A percentile compares a stretch with the other conserved stretches of the same genome.
phyloP scores from a whole-genome alignment of 164 flowering plant genomes.

The Tinospora cordifolia region DNA sequence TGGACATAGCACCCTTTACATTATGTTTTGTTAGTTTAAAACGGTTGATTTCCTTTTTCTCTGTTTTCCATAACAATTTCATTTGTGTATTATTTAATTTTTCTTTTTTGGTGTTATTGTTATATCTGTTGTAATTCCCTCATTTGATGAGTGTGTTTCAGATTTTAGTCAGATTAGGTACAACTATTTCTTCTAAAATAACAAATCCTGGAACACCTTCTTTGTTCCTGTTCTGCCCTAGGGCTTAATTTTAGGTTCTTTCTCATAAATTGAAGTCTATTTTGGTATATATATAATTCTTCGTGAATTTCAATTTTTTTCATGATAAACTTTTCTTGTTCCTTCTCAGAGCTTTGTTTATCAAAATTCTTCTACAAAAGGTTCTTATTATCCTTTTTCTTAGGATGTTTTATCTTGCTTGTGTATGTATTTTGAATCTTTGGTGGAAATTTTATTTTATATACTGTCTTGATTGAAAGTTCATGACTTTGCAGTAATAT shows the following conservation, averaged over 20 bases:
- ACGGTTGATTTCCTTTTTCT: background rate
- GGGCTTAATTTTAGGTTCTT: background rate
- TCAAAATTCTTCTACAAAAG: background rate
- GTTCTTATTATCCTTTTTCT: background rate
- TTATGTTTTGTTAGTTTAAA: background rate
- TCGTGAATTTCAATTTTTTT: background rate
- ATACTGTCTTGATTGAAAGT: constrained; percentile 7
- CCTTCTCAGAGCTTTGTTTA: background rate
- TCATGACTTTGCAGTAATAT: constrained; percentile 37
- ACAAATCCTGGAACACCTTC: background rate
- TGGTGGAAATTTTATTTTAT: background rate
- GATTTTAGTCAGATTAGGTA: background rate
- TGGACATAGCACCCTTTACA: background rate
- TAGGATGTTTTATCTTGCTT: background rate
- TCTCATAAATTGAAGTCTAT: background rate
- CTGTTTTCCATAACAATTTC: background rate
- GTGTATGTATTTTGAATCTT: background rate
- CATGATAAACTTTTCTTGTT: background rate
- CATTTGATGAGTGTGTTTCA: background rate
- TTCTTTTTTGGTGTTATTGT: background rate
- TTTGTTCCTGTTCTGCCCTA: background rate
- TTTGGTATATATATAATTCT: background rate
- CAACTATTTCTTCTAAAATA: background rate
- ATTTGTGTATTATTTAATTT: background rate
- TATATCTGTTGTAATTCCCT: background rate